Evolutionary conservation across 1,284 basidiomycete species (phyloP).

Genomic region (Cutaneotrichosporon curvatum): DNA sequence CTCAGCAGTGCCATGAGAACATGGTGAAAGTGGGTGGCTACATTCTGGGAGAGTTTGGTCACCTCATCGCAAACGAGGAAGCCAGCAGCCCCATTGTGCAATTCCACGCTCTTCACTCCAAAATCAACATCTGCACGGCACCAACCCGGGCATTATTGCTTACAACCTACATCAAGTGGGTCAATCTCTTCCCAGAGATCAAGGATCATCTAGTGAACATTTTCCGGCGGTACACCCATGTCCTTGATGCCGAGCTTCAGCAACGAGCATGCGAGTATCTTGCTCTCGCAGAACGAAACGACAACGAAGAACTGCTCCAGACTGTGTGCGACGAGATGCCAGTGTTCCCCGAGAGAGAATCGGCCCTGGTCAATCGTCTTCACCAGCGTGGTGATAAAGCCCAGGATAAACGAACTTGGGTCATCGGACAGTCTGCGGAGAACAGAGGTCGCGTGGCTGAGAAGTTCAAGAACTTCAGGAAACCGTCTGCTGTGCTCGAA

Average conservation of each 20-base stretch:
- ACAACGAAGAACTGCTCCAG: slow-evolving; percentile 86
- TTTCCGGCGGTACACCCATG: slow-evolving; percentile 94
- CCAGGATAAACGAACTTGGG: slow-evolving; percentile 90
- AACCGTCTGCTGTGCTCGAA: slow-evolving; percentile 8
- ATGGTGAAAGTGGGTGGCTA: slow-evolving; percentile 97
- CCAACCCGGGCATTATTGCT: slow-evolving; percentile 85
- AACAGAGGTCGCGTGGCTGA: slow-evolving; percentile 65
- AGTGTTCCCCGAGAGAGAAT: slow-evolving; percentile 90
- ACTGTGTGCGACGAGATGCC: slow-evolving; percentile 99
- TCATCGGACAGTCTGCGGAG: slow-evolving; percentile 86
- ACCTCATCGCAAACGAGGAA: slow-evolving; percentile 88
- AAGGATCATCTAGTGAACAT: slow-evolving; percentile 87
- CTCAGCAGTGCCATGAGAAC: slow-evolving; percentile 89
- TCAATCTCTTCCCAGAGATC: slow-evolving; percentile 98
- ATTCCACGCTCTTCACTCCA: slow-evolving; percentile 87
- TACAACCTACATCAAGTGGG: slow-evolving; percentile 91
- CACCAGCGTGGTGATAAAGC: slow-evolving; percentile 83
- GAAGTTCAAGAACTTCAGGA: slow-evolving; percentile 51
- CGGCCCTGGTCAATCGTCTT: slow-evolving; percentile 73
- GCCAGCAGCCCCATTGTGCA: slow-evolving; percentile 93
- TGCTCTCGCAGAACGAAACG: slow-evolving; percentile 68
- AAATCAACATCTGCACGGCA: slow-evolving; percentile 90
- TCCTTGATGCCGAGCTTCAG: slow-evolving; percentile 95
- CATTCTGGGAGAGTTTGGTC: slow-evolving; percentile 87
- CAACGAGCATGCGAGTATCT: slow-evolving; percentile 97